Base-by-base conservation (phyloP, 2,329 filamentous ascomycete genomes). In the Falciphora oryzae region DNA sequence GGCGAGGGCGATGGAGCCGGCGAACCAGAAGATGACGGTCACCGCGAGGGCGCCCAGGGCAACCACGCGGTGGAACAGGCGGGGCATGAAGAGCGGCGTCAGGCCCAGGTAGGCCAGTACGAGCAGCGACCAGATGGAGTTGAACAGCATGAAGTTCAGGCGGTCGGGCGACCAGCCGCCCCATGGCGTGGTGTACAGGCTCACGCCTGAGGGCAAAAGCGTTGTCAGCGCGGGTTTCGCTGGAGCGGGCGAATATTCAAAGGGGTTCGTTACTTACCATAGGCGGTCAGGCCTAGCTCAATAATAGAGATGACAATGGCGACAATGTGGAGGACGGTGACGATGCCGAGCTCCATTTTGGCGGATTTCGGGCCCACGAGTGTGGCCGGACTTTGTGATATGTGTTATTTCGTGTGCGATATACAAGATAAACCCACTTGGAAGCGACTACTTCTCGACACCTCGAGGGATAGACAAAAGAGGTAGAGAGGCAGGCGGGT, bases 1-100 rank as follows among this genome's bases (percentile, higher is more conserved):
- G 0, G 89, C 92, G 14, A 93, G 76, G 0, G 92, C 91, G 69
- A 96, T 88, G 71, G 92, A 90, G 8, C 92, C 92, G 0, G 89
- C 88, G 73, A 97, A 95, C 93, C 93, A 97, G 80, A 96, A 96
- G 65, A 96, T 81, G 78, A 89, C 88, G 13, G 91, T 95, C 29
- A 95, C 69, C 60, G 80, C 80, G 71, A 96, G 90, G 38, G 91
- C 80, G 1, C 71, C 87, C 25, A 93, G 79, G 22, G 92, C 84
- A 59, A 82, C 85, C 62, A 86, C 85, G 63, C 82, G 84, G 75
- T 92, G 86, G 70, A 88, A 87, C 14, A 86, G 70, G 29, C 79
- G 78, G 4, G 84, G 80, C 70, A 87, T 79, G 76, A 87, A 88
- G 58, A 84, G 78, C 1, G 91, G 90, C 3, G 87, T 80, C 62